A percentile compares a stretch with the other conserved stretches of the same genome.
Evolutionary conservation across 2,329 filamentous ascomycete species (phyloP).

Genomic region (Cytospora paraplurivora): DNA sequence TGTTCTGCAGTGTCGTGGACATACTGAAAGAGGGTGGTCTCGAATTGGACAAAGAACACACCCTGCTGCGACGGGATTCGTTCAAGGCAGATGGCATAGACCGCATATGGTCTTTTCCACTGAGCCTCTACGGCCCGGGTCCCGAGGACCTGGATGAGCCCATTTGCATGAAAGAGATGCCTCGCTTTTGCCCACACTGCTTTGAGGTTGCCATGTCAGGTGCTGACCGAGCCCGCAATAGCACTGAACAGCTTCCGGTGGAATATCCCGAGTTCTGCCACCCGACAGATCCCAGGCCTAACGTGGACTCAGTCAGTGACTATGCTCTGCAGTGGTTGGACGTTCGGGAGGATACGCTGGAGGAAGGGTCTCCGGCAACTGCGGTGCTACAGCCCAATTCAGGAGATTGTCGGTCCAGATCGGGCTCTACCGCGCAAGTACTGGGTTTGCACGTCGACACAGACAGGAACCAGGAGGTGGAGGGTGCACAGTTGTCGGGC

Average conservation of each 20-base stretch:
- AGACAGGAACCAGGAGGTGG: neutral
- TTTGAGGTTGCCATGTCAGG: constrained; percentile 21
- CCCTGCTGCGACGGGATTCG: constrained; percentile 10
- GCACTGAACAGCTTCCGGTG: neutral
- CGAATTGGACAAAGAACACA: constrained; percentile 1
- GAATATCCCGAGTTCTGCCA: constrained; percentile 19
- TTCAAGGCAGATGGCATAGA: constrained; percentile 12
- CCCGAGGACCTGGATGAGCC: constrained; percentile 9
- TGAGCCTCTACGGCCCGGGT: constrained; percentile 12
- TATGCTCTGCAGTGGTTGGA: constrained; percentile 20
- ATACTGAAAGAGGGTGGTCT: constrained; percentile 14
- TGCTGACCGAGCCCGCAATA: constrained; percentile 1
- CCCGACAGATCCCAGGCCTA: neutral
- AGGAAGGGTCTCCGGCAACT: neutral
- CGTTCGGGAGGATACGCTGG: neutral
- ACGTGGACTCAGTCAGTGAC: constrained; percentile 16
- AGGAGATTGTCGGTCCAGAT: neutral
- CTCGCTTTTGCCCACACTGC: constrained; percentile 18
- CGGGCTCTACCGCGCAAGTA: neutral
- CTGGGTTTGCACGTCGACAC: constrained; percentile 7
- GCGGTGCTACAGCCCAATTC: neutral
- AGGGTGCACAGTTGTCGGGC: constrained; percentile 6
- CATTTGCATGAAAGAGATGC: constrained; percentile 8
- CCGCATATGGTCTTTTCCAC: constrained; percentile 11
- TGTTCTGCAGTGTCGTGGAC: constrained; percentile 20